Evolutionary conservation across 257 asterid species (phyloP).

Genomic region (Coffea canephora): DNA sequence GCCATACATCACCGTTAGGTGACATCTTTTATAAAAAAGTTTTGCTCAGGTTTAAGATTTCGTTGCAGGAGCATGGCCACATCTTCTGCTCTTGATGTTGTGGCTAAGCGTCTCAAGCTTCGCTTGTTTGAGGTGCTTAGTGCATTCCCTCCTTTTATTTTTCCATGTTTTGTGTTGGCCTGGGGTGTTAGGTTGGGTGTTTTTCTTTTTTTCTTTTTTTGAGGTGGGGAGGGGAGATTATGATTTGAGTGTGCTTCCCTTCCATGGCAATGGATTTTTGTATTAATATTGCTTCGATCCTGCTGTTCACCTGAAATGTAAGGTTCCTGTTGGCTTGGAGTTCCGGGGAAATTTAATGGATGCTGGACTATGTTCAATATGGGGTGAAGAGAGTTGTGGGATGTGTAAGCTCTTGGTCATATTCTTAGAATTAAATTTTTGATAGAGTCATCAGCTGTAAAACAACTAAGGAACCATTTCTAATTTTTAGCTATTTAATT

Average conservation of each 20-base stretch:
- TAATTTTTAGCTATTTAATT: background rate
- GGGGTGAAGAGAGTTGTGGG: constrained; percentile 99
- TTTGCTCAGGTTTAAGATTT: constrained; percentile 11
- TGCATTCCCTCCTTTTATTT: background rate
- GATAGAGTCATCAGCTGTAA: background rate
- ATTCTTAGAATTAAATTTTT: background rate
- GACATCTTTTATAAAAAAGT: background rate
- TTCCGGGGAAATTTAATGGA: constrained; percentile 98
- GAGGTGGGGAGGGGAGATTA: no score
- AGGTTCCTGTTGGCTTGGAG: constrained; percentile 99
- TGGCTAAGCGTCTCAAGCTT: constrained; percentile 64
- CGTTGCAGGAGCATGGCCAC: constrained; percentile 97
- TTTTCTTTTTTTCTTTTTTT: no score
- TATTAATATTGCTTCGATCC: no score
- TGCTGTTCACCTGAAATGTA: no score
- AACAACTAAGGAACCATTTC: background rate
- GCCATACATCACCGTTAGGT: constrained; percentile 1
- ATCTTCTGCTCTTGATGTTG: constrained; percentile 98
- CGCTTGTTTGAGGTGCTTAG: constrained; percentile 76
- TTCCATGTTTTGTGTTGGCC: background rate
- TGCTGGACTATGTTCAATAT: constrained; percentile 96
- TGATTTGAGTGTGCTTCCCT: no score
- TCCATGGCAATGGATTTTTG: no score
- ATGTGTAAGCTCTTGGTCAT: constrained; percentile 54
- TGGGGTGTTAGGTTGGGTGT: background rate